A percentile compares a stretch with the other conserved stretches of the same genome.
Evolutionary conservation across 441 rosid species (phyloP).

Genomic region (Jatropha podagrica): DNA sequence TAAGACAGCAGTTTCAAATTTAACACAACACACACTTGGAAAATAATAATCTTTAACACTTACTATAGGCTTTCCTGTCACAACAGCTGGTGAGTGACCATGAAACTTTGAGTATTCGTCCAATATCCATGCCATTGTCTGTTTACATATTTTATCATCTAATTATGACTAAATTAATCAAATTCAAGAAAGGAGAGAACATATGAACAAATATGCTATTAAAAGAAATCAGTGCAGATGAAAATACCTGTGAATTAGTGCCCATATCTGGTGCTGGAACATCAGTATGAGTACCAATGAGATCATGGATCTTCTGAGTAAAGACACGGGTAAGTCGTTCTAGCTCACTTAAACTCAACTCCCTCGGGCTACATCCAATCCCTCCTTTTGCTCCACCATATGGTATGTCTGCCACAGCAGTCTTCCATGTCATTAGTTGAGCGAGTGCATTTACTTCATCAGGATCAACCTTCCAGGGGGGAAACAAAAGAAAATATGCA

Average conservation of each 20-base stretch:
- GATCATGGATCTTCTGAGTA: slow-evolving; percentile 98
- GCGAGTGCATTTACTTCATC: slow-evolving; percentile 99
- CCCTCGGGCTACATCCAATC: slow-evolving; percentile 86
- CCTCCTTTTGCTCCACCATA: slow-evolving; percentile 99
- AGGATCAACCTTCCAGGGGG: slow-evolving; percentile 68
- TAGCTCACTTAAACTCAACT: slow-evolving; percentile 65
- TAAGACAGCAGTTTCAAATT: neutral
- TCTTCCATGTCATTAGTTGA: slow-evolving; percentile 99
- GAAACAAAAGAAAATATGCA: neutral
- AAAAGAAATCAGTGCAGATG: neutral
- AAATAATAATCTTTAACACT: slow-evolving; percentile 26
- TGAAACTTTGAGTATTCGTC: slow-evolving; percentile 99
- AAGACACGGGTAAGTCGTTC: slow-evolving; percentile 97
- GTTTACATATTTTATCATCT: slow-evolving; percentile 9
- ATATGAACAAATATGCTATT: neutral
- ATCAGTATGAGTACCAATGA: slow-evolving; percentile 85
- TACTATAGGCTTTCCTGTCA: slow-evolving; percentile 93
- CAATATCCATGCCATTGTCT: slow-evolving; percentile 99
- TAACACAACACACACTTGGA: slow-evolving; percentile 14
- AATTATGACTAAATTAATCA: neutral
- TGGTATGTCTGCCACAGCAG: slow-evolving; percentile 93
- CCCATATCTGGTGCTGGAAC: slow-evolving; percentile 99
- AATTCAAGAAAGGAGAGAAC: neutral
- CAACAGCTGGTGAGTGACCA: slow-evolving; percentile 96
- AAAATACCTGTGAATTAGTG: slow-evolving; percentile 75